These are phyloP conservation scores for Ophiocordyceps polyrhachis-furcata DNA, from an alignment of 2,329 filamentous ascomycete genomes.

Conservation along the genomic window DNA sequence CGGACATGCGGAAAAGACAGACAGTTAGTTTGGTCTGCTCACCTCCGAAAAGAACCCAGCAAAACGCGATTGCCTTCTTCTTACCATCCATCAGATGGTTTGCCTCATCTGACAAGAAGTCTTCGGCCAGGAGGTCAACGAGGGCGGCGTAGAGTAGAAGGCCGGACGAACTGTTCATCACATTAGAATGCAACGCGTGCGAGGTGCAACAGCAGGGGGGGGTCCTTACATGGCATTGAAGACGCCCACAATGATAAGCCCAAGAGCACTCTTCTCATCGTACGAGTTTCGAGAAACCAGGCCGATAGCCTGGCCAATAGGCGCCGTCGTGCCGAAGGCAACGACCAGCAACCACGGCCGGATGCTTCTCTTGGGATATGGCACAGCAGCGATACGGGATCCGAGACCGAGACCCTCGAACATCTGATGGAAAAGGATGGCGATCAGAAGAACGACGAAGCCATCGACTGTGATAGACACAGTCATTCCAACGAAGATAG, in stretches of 20 bases:
- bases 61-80: conserved; percentile 34
- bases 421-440: conserved; percentile 54
- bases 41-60: conserved; percentile 32
- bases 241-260: conserved; percentile 42
- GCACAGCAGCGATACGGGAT: conserved; percentile 49
- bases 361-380: conserved; percentile 34
- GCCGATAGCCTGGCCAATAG: conserved; percentile 46
- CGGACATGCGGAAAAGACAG: not conserved
- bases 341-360: conserved; percentile 43
- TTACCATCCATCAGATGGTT: conserved; percentile 28
- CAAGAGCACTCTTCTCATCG: conserved; percentile 43
- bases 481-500: conserved; percentile 58
- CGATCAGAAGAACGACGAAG: conserved; percentile 47
- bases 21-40: conserved; percentile 6
- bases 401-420: conserved; percentile 53
- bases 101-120: conserved; percentile 43
- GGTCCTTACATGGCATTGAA: conserved; percentile 44
- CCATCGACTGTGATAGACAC: conserved; percentile 49
- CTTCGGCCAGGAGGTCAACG: conserved; percentile 44
- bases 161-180: conserved; percentile 30
- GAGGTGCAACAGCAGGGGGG: not conserved
- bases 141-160: conserved; percentile 42
- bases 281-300: conserved; percentile 36
- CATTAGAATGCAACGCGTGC: conserved; percentile 1
- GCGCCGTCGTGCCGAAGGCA: conserved; percentile 44